Base-by-base conservation (phyloP, 2,329 filamentous ascomycete species). In the Mollisiaceae sp. region DNA sequence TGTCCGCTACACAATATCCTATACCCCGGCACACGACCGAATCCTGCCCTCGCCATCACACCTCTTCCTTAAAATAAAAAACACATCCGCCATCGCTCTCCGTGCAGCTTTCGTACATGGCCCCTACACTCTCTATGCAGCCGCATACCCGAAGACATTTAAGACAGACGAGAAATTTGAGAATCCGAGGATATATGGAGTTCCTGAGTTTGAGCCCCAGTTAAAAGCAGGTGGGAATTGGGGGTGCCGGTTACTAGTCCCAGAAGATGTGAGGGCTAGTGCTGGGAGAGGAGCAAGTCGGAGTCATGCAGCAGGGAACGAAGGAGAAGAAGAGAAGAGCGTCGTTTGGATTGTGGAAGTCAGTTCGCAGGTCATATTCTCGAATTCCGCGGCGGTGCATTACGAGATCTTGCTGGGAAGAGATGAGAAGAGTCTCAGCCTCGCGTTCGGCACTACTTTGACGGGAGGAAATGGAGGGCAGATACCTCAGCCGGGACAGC, bases 31-130 rank as follows among this genome's bases (percentile, higher is more conserved):
- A 45, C 85, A 89, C 74, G 95, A 98, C 79, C 92, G 92, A 71
- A 96, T 97, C 75, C 85, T 97, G 2, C 95, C 95, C 4, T 90
- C 92, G 4, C 94, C 94, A 35, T 82, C 90, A 70, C 85, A 88
- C 72, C 87, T 99, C 43, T 87, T 92, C 78, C 86, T 99, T 55
- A 93, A 92, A 72, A 89, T 99, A 77, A 94, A 92, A 77, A 99
- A 99, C 78, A 94, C 92, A 11, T 95, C 91, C 45, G 91, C 92
- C 64, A 92, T 97, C 69, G 92, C 95, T 18, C 83, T 98, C 45
- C 92, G 95, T 75, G 95, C 95, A 62, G 95, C 95, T 64, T 99
- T 97, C 77, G 90, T 99, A 62, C 95, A 97, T 79, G 95, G 95
- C 0, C 95, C 95, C 0, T 99, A 99, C 77, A 96, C 90, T 0